A percentile compares a stretch with the other conserved stretches of the same genome.
Evolutionary conservation across 352 stramenopile species (phyloP).

Genomic region (Phytophthora sansomeana): DNA sequence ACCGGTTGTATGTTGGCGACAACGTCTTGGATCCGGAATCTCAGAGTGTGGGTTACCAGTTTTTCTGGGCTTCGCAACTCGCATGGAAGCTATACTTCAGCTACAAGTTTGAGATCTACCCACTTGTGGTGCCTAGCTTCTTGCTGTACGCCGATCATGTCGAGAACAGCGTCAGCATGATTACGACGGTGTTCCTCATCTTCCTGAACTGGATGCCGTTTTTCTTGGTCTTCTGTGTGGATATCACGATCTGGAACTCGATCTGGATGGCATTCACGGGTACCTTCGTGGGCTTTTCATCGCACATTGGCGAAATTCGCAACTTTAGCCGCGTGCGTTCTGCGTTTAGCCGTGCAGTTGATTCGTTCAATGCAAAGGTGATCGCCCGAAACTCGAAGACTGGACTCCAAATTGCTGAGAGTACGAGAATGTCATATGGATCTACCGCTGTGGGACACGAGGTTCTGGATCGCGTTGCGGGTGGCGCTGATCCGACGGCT

Average conservation of each 20-base stretch:
- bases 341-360: slow-evolving; percentile 87
- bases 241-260: slow-evolving; percentile 99
- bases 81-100: slow-evolving; percentile 98
- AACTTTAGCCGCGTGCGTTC: slow-evolving; percentile 90
- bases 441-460: slow-evolving; percentile 60
- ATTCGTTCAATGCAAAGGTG: slow-evolving; percentile 89
- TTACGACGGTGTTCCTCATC: slow-evolving; percentile 92
- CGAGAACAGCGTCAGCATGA: slow-evolving; percentile 85
- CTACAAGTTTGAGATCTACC: slow-evolving; percentile 98
- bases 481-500: slow-evolving; percentile 40
- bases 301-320: slow-evolving; percentile 96
- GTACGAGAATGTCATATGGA: slow-evolving; percentile 53
- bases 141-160: slow-evolving; percentile 97
- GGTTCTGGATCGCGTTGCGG: slow-evolving; percentile 62
- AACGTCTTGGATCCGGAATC: slow-evolving; percentile 95
- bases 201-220: slow-evolving; percentile 96
- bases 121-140: slow-evolving; percentile 95
- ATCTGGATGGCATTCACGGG: slow-evolving; percentile 97
- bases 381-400: slow-evolving; percentile 84
- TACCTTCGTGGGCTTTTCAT: slow-evolving; percentile 96
- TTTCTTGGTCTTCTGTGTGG: slow-evolving; percentile 98
- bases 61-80: slow-evolving; percentile 96
- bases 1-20: slow-evolving; percentile 97
- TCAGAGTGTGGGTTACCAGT: slow-evolving; percentile 91
- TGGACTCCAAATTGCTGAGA: slow-evolving; percentile 59